Base-by-base conservation (phyloP, 345 rosid species). In the Aethionema arabicum region DNA sequence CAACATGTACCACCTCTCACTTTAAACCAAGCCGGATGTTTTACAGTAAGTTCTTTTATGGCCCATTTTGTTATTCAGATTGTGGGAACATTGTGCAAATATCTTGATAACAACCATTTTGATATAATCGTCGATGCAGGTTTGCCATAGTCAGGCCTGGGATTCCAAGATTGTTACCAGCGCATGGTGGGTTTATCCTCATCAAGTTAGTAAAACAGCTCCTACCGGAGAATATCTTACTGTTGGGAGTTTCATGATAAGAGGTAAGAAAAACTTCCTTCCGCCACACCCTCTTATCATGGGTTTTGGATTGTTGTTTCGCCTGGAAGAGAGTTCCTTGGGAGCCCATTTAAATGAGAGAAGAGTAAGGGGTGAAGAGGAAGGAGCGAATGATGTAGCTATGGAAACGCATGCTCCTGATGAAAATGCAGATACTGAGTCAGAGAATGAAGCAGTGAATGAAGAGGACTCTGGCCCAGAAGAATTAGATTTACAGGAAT, bases 111-210 rank as follows among this genome's bases (percentile, higher is more conserved):
- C 14, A 61, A 30, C 47, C 39, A 11, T 60, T 13, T 72, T 45
- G 36, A 46, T 66, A 27, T 52, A 33, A 21, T 53, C 1, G 15
- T 49, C 56, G 64, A 42, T 77, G 68, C 70, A 90, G 99, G 99
- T 93, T 67, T 93, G 97, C 73, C 96, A 90, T 59, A 90, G 99
- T 77, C 87, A 87, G 68, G 99, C 97, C 59, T 93, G 99, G 99
- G 90, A 93, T 76, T 93, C 97, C 21, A 93, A 93, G 82, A 90
- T 93, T 68, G 88, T 93, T 55, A 90, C 99, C 53, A 90, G 99
- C 57, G 99, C 97, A 65, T 93, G 99, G 97, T 93, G 99, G 99
- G 99, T 93, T 48, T 82, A 87, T 76, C 97, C 96, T 72, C 85
- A 82, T 75, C 99, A 93, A 72, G 99, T 93, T 69, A 93, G 85